Evolutionary conservation across 2,329 filamentous ascomycete genomes (phyloP).

Genomic region (Penicillium hesseltinei): DNA sequence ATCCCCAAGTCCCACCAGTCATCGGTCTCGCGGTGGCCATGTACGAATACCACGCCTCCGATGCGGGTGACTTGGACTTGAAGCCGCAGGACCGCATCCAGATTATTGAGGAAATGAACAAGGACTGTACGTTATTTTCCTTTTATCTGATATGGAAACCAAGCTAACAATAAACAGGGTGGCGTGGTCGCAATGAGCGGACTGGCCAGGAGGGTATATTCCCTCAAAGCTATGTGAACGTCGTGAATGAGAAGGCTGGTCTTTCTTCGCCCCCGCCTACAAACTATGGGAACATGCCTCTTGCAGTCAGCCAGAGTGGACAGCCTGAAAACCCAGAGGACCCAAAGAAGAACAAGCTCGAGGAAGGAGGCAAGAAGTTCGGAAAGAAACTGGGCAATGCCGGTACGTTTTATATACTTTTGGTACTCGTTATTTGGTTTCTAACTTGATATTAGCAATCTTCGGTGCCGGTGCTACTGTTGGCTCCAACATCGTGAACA

Average conservation of each 20-base stretch:
- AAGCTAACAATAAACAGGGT: conserved; percentile 38
- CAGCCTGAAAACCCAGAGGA: conserved; percentile 43
- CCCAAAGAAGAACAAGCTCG: conserved; percentile 60
- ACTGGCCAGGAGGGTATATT: conserved; percentile 89
- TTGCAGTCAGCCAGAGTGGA: conserved; percentile 65
- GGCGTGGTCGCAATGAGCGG: conserved; percentile 84
- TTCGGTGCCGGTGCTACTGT: conserved; percentile 92
- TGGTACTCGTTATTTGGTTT: background rate
- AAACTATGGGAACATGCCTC: conserved; percentile 63
- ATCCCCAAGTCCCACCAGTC: conserved; percentile 51
- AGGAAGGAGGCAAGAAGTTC: conserved; percentile 85
- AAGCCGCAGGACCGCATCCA: conserved; percentile 76
- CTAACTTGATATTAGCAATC: conserved; percentile 59
- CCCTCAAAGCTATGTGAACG: conserved; percentile 80
- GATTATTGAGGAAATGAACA: conserved; percentile 90
- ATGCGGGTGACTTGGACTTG: conserved; percentile 77
- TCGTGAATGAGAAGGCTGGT: conserved; percentile 62
- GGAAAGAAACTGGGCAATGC: conserved; percentile 88
- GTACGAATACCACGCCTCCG: conserved; percentile 77
- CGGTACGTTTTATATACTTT: conserved; percentile 34
- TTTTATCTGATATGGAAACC: background rate
- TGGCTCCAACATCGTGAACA: conserved; percentile 84
- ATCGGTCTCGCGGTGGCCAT: conserved; percentile 75
- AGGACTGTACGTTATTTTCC: conserved; percentile 62
- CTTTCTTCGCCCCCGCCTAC: conserved; percentile 40